These are phyloP conservation scores for Schizopora paradoxa DNA, from an alignment of 1,284 basidiomycete species.

Conservation along the genomic window DNA sequence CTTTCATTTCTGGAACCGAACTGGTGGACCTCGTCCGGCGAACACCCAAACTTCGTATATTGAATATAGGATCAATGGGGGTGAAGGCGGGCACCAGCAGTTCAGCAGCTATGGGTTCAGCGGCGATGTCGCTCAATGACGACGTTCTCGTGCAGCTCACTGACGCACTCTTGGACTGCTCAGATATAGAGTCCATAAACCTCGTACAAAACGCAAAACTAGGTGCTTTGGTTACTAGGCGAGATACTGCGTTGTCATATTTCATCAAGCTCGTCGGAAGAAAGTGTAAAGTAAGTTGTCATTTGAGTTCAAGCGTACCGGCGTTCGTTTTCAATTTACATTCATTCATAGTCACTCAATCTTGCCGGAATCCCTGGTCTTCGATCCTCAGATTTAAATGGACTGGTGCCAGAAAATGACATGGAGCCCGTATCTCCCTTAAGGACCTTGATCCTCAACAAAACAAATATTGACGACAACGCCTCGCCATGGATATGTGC, in stretches of 20 bases:
- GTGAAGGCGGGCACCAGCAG: slow-evolving; percentile 38
- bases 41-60: slow-evolving; percentile 39
- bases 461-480: slow-evolving; percentile 55
- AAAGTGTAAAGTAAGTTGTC: slow-evolving; percentile 46
- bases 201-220: slow-evolving; percentile 61
- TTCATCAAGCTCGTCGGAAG: slow-evolving; percentile 52
- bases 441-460: slow-evolving; percentile 50
- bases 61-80: slow-evolving; percentile 60
- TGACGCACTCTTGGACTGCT: slow-evolving; percentile 32
- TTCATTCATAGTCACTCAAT: slow-evolving; percentile 40
- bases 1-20: slow-evolving; percentile 36
- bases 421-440: slow-evolving; percentile 33
- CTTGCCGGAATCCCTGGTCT: slow-evolving; percentile 48
- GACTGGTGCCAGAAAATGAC: slow-evolving; percentile 35
- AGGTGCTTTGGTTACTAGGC: slow-evolving; percentile 31
- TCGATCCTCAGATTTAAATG: slow-evolving; percentile 47
- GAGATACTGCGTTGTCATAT: slow-evolving; percentile 35
- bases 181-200: slow-evolving; percentile 45
- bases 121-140: slow-evolving; percentile 54
- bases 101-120: slow-evolving; percentile 39
- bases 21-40: slow-evolving; percentile 36
- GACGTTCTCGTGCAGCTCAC: slow-evolving; percentile 41
- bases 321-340: slow-evolving; percentile 4
- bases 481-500: slow-evolving; percentile 46
- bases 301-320: slow-evolving; percentile 6